Evolutionary conservation across 1,139 yeast species (phyloP), one percentile per base, ranked within the genome.

Genomic region (Pichia sp.): DNA sequence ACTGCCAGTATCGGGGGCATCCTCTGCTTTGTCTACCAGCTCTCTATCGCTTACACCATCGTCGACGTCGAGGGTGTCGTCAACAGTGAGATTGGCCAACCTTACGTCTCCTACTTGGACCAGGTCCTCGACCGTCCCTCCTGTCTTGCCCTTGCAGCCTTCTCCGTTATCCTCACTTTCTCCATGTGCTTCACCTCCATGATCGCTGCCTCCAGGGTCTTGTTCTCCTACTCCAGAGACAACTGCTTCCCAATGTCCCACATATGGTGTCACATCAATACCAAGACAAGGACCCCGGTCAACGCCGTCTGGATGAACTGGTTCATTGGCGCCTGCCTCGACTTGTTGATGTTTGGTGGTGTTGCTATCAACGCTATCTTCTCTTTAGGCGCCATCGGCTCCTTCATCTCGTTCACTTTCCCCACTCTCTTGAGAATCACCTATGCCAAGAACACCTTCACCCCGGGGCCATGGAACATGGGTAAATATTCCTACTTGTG

Each of bases 311-410:
- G 86, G 82, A 70, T 80, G 58, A 83, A 84, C 65, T 74, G 78
- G 64, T 60, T 74, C 26, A 62, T 85, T 51, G 88, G 87, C 39
- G 78, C 79, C 61, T 72, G 81, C 37, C 71, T 85, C 55, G 72
- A 82, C 51, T 72, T 83, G 55, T 74, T 83, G 63, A 83, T 85
- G 69, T 86, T 85, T 30, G 87, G 87, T 37, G 81, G 76, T 52
- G 74, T 78, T 13, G 87, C 90, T 43, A 81, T 85, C 60, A 84
- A 82, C 43, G 91, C 93, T 47, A 82, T 84, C 53, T 85, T 85
- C 70, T 82, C 87, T 0, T 87, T 85, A 39, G 89, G 89, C 49
- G 91, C 89, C 51, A 83, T 84, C 62, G 79, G 87, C 19, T 83
- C 87, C 0, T 84, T 83, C 62, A 75, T 84, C 55, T 84, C 90